phyloP scores from a whole-genome alignment of 331 rosid species.

The Rosa hybrid region DNA sequence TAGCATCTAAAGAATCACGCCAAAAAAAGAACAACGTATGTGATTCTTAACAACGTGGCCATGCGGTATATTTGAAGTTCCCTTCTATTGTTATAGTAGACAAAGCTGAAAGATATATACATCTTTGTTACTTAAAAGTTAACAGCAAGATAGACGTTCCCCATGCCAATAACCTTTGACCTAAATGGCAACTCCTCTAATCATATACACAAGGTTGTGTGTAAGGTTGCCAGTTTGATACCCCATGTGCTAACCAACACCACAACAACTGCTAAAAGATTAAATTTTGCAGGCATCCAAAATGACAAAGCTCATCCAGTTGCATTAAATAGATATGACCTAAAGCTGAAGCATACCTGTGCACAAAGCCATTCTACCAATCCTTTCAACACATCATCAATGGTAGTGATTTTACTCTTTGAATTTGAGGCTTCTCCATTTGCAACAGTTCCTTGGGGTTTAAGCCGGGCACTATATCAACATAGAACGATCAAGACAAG shows the following conservation, averaged over 20 bases:
- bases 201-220: neutral
- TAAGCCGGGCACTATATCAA: constrained; percentile 71
- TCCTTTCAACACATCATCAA: constrained; percentile 86
- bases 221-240: neutral
- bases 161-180: neutral
- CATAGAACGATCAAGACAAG: constrained; percentile 20
- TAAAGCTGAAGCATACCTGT: constrained; percentile 56
- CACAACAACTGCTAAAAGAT: neutral
- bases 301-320: neutral
- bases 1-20: neutral
- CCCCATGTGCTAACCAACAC: neutral
- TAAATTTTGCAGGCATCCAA: neutral
- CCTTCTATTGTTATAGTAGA: neutral
- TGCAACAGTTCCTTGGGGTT: constrained; percentile 48
- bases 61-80: neutral
- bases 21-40: too few relatives aligned
- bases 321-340: neutral
- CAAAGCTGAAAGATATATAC: neutral
- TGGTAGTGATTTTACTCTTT: constrained; percentile 56
- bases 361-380: constrained; percentile 98
- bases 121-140: neutral
- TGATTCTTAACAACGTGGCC: neutral
- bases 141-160: neutral
- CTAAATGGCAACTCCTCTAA: neutral
- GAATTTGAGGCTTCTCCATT: constrained; percentile 76